Evolutionary conservation across 2,329 filamentous ascomycete genomes (phyloP).

Genomic region (Penicillium sp.): DNA sequence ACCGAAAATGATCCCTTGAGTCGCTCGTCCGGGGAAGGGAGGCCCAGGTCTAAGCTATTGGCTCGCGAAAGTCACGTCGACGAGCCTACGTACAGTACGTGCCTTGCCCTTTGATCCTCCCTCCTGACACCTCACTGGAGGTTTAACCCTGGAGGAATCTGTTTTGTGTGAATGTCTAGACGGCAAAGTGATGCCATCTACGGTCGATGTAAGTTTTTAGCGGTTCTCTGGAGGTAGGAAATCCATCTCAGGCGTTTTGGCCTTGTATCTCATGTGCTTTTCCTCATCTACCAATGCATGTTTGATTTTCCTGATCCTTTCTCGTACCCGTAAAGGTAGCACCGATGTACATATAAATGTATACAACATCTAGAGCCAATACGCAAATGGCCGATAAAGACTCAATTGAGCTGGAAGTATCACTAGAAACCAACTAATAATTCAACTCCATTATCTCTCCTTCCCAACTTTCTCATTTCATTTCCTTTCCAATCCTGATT

Average conservation of each 20-base stretch:
- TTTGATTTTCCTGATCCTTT: not conserved
- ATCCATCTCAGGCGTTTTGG: conserved; percentile 1
- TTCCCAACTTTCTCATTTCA: not conserved
- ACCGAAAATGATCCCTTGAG: not conserved
- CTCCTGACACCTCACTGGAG: not conserved
- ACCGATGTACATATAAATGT: not conserved
- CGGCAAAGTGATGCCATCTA: conserved; percentile 10
- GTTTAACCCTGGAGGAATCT: conserved; percentile 2
- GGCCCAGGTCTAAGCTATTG: conserved; percentile 2
- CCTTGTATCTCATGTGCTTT: not conserved
- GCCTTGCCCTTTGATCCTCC: conserved; percentile 12
- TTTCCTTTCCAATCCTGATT: not conserved
- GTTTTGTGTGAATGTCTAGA: conserved; percentile 2
- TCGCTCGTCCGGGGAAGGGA: not conserved
- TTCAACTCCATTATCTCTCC: not conserved
- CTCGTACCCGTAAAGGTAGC: not conserved
- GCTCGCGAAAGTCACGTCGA: conserved; percentile 10
- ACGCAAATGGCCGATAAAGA: not conserved
- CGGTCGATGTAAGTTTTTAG: conserved; percentile 18
- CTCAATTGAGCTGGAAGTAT: not conserved
- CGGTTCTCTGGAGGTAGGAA: conserved; percentile 18
- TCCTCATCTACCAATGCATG: not conserved
- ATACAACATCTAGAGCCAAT: not conserved
- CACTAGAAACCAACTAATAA: not conserved
- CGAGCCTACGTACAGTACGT: conserved; percentile 19